Evolutionary conservation across 805 yeast genomes (phyloP).

Genomic region (Wickerhamomyces rabaulensis): DNA sequence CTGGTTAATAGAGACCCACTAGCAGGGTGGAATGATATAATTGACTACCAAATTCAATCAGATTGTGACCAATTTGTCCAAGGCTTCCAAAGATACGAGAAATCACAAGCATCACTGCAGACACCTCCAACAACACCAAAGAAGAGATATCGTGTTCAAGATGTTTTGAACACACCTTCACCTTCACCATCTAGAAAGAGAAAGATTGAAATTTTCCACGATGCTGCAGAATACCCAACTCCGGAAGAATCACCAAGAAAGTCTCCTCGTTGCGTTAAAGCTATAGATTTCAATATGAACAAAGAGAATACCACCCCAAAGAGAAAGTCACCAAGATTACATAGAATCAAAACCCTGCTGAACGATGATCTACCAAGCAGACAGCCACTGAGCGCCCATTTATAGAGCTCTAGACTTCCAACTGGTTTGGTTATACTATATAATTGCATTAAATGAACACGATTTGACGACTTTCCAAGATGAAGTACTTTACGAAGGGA

Average conservation of each 20-base stretch:
- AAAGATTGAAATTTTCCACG: not conserved
- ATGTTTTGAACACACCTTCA: slow-evolving; percentile 14
- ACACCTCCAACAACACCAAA: slow-evolving; percentile 30
- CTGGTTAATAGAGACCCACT: slow-evolving; percentile 68
- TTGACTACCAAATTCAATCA: slow-evolving; percentile 73
- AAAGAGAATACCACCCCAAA: not conserved
- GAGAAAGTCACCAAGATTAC: slow-evolving; percentile 2
- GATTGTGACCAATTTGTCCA: slow-evolving; percentile 83
- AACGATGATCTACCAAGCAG: not conserved
- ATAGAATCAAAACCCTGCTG: slow-evolving; percentile 1
- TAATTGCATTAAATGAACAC: too few relatives aligned
- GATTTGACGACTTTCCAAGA: too few relatives aligned
- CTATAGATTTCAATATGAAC: not conserved
- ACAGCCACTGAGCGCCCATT: not conserved
- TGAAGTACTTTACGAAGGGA: too few relatives aligned
- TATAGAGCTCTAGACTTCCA: not conserved
- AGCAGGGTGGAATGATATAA: slow-evolving; percentile 60
- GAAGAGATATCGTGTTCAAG: slow-evolving; percentile 12
- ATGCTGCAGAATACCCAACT: not conserved
- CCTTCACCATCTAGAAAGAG: slow-evolving; percentile 6
- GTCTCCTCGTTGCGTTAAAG: slow-evolving; percentile 1
- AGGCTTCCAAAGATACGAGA: slow-evolving; percentile 21
- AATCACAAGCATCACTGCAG: slow-evolving; percentile 7
- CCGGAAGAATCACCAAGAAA: slow-evolving; percentile 5
- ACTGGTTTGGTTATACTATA: too few relatives aligned